Conservation (phyloP, 2,329 filamentous ascomycete species). For the Hansfordia pulvinata region DNA sequence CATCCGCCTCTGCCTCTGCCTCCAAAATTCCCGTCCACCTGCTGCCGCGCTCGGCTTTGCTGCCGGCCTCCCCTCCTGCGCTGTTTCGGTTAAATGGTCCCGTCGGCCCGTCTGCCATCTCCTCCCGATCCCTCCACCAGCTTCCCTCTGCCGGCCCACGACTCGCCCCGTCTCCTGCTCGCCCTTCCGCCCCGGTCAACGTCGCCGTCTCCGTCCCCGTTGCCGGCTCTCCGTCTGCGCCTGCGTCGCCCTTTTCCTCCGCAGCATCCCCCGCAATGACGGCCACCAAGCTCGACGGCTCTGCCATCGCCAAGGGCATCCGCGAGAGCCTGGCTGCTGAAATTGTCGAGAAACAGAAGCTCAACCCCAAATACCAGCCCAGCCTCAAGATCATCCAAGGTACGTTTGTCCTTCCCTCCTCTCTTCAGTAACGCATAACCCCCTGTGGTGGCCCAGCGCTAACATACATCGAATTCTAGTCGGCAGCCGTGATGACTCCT, state of each 20-base stretch:
- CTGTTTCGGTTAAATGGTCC: no score
- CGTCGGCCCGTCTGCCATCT: no score
- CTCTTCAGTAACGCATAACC: not conserved
- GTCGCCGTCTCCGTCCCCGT: not conserved
- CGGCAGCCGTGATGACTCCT: conserved; percentile 83
- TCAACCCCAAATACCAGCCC: conserved; percentile 79
- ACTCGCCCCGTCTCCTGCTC: not conserved
- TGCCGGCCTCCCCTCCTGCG: no score
- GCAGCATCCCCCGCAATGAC: conserved; percentile 63
- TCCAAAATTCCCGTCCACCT: no score
- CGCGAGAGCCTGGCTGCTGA: conserved; percentile 68
- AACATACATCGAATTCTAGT: conserved; percentile 35
- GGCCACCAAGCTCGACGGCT: conserved; percentile 89
- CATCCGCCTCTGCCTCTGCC: no score
- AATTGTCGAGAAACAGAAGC: conserved; percentile 67
- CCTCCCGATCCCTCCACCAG: no score
- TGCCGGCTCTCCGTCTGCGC: conserved; percentile 14
- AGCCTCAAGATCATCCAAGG: conserved; percentile 91
- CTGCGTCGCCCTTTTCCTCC: conserved; percentile 34
- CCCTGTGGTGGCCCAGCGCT: not conserved
- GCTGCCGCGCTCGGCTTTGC: no score
- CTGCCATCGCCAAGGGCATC: conserved; percentile 83
- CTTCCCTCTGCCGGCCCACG: no score
- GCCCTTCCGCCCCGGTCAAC: not conserved
- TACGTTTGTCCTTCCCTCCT: conserved; percentile 23